Conservation (phyloP, 805 yeast genomes). For the Suhomyces sp. region DNA sequence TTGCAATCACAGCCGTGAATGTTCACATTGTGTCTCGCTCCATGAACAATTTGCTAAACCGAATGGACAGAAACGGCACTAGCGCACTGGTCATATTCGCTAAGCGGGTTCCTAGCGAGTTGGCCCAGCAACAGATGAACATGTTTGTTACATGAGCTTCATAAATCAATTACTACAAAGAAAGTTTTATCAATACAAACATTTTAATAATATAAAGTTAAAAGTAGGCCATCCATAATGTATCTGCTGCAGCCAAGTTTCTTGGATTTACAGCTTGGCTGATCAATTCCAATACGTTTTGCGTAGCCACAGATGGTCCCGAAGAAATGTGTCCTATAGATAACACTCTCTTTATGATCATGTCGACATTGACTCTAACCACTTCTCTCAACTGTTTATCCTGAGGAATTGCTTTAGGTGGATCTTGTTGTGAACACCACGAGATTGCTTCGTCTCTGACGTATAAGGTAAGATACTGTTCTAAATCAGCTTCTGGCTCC, state of each 20-base stretch:
- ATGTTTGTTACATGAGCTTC: background rate
- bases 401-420: conserved; percentile 67
- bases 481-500: conserved; percentile 90
- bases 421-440: conserved; percentile 87
- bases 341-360: conserved; percentile 72
- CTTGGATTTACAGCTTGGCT: conserved; percentile 95
- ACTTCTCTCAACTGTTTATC: conserved; percentile 83
- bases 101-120: background rate
- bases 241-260: conserved; percentile 86
- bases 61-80: background rate
- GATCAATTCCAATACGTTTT: conserved; percentile 83
- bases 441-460: conserved; percentile 94
- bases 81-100: background rate
- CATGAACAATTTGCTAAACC: background rate
- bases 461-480: conserved; percentile 86
- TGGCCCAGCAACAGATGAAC: background rate
- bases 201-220: conserved; percentile 22
- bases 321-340: conserved; percentile 58
- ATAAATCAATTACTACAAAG: background rate
- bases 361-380: conserved; percentile 83
- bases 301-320: conserved; percentile 81
- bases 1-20: background rate
- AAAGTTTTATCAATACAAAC: background rate
- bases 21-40: background rate
- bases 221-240: conserved; percentile 93